Conservation (phyloP, 1,284 basidiomycete genomes). For the Meira nashicola region DNA sequence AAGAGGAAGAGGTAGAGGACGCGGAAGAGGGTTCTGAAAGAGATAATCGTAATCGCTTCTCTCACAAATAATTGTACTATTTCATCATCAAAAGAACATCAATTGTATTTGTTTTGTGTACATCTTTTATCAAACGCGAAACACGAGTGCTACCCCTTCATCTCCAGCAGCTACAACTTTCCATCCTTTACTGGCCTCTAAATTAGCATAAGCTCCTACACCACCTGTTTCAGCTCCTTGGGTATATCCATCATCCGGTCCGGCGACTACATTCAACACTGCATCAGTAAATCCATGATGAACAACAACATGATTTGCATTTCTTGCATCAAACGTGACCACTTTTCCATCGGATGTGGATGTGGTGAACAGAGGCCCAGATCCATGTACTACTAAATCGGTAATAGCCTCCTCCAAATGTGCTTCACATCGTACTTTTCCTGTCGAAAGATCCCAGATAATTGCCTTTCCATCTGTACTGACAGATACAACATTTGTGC, state of each 20-base stretch:
- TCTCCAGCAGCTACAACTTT: conserved; percentile 51
- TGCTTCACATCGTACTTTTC: conserved; percentile 35
- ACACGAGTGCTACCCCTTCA: conserved; percentile 50
- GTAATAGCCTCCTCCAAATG: conserved; percentile 31
- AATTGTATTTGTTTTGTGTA: too few relatives aligned
- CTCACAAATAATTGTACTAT: too few relatives aligned
- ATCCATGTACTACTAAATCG: conserved; percentile 61
- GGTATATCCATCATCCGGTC: conserved; percentile 51
- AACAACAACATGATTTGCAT: conserved; percentile 69
- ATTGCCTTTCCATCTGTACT: conserved; percentile 90
- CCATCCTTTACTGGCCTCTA: conserved; percentile 36
- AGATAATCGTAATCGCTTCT: neutral
- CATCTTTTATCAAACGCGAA: conserved; percentile 27
- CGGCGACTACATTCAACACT: conserved; percentile 70
- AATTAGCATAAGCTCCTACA: conserved; percentile 38
- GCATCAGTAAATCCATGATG: conserved; percentile 81
- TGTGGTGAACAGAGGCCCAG: conserved; percentile 69
- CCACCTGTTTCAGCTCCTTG: conserved; percentile 51
- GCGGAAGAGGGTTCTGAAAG: conserved; percentile 13
- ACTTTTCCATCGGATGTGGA: conserved; percentile 72
- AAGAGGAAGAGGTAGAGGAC: conserved; percentile 35
- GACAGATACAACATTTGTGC: conserved; percentile 71
- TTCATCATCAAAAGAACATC: neutral
- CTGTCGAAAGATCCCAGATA: conserved; percentile 83
- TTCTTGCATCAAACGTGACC: conserved; percentile 87